Percentiles rank a stretch among this genome's conserved stretches.
Evolutionary conservation across 2,329 filamentous ascomycete species (phyloP).

Genomic region (Lachnellula subtilissima): DNA sequence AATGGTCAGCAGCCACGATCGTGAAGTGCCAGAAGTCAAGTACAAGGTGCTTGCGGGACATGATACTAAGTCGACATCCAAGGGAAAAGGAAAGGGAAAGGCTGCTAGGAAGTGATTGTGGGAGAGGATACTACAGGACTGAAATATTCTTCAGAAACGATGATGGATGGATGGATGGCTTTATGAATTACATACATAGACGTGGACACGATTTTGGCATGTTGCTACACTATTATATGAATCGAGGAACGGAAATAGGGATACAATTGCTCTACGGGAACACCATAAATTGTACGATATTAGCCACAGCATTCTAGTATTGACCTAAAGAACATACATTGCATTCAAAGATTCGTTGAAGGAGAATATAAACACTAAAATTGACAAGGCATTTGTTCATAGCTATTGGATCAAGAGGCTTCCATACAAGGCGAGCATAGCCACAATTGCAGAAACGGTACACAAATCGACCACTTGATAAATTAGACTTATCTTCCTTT

Average conservation of each 20-base stretch:
- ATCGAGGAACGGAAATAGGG: background rate
- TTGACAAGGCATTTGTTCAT: no score
- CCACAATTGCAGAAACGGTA: no score
- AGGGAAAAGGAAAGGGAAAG: background rate
- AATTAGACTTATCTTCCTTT: no score
- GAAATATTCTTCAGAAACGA: background rate
- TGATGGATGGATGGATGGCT: background rate
- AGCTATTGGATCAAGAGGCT: no score
- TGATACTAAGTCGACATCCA: background rate
- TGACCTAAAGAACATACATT: background rate
- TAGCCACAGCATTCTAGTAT: background rate
- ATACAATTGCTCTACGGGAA: background rate
- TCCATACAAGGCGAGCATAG: no score
- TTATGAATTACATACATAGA: background rate
- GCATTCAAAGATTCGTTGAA: no score
- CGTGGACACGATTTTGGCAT: background rate
- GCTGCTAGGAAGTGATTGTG: background rate
- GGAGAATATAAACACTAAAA: no score
- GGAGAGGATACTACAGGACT: background rate
- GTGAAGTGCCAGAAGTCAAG: background rate
- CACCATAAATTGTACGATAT: background rate
- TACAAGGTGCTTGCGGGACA: background rate
- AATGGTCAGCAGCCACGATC: background rate
- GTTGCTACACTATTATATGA: background rate
- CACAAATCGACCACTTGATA: no score